Evolutionary conservation across 164 flowering plant species (phyloP).

Genomic region (Aristolochia californica): DNA sequence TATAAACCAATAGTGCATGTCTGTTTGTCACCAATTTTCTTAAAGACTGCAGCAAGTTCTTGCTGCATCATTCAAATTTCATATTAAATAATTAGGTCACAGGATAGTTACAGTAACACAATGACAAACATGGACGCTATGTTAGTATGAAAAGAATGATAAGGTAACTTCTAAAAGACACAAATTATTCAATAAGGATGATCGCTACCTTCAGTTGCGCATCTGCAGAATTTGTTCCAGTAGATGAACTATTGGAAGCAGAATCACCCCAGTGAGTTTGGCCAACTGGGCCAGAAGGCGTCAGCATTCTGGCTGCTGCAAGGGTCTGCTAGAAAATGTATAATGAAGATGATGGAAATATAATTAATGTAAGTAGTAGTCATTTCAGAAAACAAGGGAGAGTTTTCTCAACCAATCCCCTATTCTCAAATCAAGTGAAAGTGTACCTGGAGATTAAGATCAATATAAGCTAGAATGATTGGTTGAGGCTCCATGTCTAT

Average conservation of each 20-base stretch:
- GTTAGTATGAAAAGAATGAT: neutral
- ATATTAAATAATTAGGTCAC: neutral
- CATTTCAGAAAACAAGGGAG: too few species aligned
- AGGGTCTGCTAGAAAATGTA: slow-evolving; percentile 49
- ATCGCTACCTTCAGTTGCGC: slow-evolving; percentile 78
- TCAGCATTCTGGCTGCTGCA: slow-evolving; percentile 97
- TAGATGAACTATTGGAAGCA: slow-evolving; percentile 55
- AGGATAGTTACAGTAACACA: neutral
- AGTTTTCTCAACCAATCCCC: too few species aligned
- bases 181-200: too few species aligned
- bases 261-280: slow-evolving; percentile 97
- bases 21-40: slow-evolving; percentile 98
- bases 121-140: neutral
- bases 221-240: slow-evolving; percentile 86
- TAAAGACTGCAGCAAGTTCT: slow-evolving; percentile 97
- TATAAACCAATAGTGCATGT: slow-evolving; percentile 89
- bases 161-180: neutral
- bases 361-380: too few species aligned
- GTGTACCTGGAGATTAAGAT: slow-evolving; percentile 93
- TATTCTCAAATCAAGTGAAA: neutral
- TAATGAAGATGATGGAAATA: neutral
- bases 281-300: slow-evolving; percentile 80
- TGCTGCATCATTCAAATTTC: slow-evolving; percentile 40
- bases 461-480: slow-evolving; percentile 93
- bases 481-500: slow-evolving; percentile 98